Evolutionary conservation across 2,329 filamentous ascomycete genomes (phyloP).

Genomic region (Macroventuria anomochaeta): DNA sequence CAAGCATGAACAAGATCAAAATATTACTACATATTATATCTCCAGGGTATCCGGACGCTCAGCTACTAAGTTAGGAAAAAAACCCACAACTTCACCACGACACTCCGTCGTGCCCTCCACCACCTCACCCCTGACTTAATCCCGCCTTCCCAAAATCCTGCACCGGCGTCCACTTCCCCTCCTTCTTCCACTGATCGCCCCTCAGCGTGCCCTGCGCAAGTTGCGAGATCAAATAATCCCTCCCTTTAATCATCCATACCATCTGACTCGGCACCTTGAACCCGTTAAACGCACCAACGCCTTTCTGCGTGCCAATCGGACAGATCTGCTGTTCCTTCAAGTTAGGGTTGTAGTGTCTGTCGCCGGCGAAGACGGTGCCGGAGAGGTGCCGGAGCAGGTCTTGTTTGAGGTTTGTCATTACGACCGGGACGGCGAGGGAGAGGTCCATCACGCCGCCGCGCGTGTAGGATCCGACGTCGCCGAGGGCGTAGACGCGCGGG

Average conservation of each 20-base stretch:
- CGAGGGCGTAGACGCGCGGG: slow-evolving; percentile 56
- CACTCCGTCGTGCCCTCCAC: too few species aligned
- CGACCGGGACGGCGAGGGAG: slow-evolving; percentile 50
- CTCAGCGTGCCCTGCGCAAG: slow-evolving; percentile 36
- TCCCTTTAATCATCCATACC: slow-evolving; percentile 54
- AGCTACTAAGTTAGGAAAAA: neutral
- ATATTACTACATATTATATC: slow-evolving; percentile 2
- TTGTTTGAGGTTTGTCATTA: slow-evolving; percentile 55
- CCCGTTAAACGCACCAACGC: slow-evolving; percentile 48
- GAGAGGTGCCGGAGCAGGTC: slow-evolving; percentile 51
- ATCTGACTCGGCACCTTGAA: slow-evolving; percentile 49
- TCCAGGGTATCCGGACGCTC: slow-evolving; percentile 7
- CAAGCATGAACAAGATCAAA: neutral
- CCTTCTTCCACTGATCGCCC: slow-evolving; percentile 45
- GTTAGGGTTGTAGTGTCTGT: slow-evolving; percentile 43
- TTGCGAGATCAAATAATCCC: slow-evolving; percentile 49
- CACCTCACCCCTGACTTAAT: slow-evolving; percentile 25
- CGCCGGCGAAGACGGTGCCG: slow-evolving; percentile 34
- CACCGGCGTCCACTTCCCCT: slow-evolving; percentile 44
- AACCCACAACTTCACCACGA: too few species aligned
- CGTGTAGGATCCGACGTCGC: slow-evolving; percentile 57
- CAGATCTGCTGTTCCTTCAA: slow-evolving; percentile 45
- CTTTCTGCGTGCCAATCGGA: slow-evolving; percentile 48
- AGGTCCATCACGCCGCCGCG: slow-evolving; percentile 55
- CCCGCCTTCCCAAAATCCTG: slow-evolving; percentile 31